These are phyloP conservation scores for Crotalaria pallida DNA, from an alignment of 306 rosid species.

Conservation along the genomic window DNA sequence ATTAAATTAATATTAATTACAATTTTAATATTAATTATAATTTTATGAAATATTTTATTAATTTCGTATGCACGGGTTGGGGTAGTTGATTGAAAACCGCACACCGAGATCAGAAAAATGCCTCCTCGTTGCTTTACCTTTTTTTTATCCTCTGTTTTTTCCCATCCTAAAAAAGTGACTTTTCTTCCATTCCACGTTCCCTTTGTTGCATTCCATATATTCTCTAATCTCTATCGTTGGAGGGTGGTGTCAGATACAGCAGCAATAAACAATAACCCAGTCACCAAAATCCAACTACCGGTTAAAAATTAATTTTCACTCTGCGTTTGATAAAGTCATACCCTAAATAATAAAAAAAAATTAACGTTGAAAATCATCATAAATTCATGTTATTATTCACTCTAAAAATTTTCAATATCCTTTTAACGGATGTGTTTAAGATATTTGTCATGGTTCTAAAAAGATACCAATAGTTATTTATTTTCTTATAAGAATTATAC, in stretches of 20 bases:
- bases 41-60: too few species aligned
- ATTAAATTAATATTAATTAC: too few species aligned
- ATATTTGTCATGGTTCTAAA: too few species aligned
- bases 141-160: slow-evolving; percentile 8
- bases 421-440: too few species aligned
- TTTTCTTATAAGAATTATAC: too few species aligned
- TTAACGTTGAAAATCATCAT: too few species aligned
- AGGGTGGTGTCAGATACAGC: background rate
- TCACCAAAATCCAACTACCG: slow-evolving; percentile 13
- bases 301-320: background rate
- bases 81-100: background rate
- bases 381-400: too few species aligned
- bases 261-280: background rate
- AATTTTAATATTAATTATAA: too few species aligned
- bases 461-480: too few species aligned
- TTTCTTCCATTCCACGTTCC: slow-evolving; percentile 17
- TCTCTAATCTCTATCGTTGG: background rate
- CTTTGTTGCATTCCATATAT: slow-evolving; percentile 4
- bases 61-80: too few species aligned
- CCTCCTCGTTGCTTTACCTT: slow-evolving; percentile 25
- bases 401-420: too few species aligned
- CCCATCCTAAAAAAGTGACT: slow-evolving; percentile 17
- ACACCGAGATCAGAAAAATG: slow-evolving; percentile 28
- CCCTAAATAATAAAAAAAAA: too few species aligned
- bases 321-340: background rate